Conservation (phyloP, 176 grass and related monocot species). For the Melocanna baccifera region DNA sequence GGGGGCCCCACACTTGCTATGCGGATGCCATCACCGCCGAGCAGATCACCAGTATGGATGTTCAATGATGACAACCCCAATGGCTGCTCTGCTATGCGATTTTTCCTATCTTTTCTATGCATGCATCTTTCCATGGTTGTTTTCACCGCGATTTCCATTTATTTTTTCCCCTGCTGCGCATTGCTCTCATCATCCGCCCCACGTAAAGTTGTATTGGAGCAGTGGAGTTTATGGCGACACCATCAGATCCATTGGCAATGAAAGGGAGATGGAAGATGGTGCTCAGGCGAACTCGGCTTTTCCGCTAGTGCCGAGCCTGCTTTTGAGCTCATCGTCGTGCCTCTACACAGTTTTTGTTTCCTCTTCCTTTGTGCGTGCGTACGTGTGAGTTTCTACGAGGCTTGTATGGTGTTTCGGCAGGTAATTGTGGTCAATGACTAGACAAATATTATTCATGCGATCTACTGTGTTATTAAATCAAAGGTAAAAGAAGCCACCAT, state of each 20-base stretch:
- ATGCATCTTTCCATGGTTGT: not conserved
- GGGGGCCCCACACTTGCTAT: constrained; percentile 15
- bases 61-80: constrained; percentile 26
- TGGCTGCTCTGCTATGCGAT: constrained; percentile 29
- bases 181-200: not conserved
- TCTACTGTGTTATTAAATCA: too few relatives aligned
- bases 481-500: too few relatives aligned
- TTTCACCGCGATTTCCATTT: not conserved
- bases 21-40: constrained; percentile 15
- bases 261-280: constrained; percentile 7
- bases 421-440: constrained; percentile 18
- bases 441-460: constrained; percentile 10
- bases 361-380: not conserved
- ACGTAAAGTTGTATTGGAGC: not conserved
- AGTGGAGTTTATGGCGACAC: constrained; percentile 37
- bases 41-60: constrained; percentile 38
- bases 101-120: not conserved
- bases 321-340: not conserved
- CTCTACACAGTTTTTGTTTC: not conserved
- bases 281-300: constrained; percentile 3
- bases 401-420: not conserved
- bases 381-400: not conserved
- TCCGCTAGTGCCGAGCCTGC: not conserved
- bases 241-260: not conserved
- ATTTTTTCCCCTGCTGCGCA: not conserved